Conservation (phyloP, 768 basidiomycete genomes). For the Galerina sulciceps region DNA sequence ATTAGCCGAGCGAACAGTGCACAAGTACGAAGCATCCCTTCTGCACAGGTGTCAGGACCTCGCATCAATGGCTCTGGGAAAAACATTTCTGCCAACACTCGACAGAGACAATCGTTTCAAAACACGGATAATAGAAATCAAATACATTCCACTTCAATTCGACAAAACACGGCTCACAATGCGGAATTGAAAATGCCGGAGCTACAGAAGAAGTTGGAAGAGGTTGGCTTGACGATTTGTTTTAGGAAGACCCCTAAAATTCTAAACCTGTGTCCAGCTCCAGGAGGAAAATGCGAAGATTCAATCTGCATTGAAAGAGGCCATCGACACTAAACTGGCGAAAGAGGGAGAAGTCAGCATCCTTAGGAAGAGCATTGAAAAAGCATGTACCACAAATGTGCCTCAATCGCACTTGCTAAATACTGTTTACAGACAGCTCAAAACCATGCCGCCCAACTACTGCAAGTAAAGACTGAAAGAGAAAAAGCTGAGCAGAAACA, state of each 20-base stretch:
- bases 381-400: slow-evolving; percentile 41
- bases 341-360: slow-evolving; percentile 78
- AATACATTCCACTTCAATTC: not conserved
- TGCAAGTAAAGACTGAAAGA: slow-evolving; percentile 60
- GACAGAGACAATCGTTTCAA: slow-evolving; percentile 4
- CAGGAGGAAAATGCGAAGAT: slow-evolving; percentile 51
- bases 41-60: slow-evolving; percentile 7
- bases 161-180: not conserved
- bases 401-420: slow-evolving; percentile 7
- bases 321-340: slow-evolving; percentile 51
- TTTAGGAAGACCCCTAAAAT: slow-evolving; percentile 5
- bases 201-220: slow-evolving; percentile 42
- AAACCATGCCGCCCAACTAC: slow-evolving; percentile 61
- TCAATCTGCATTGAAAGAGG: slow-evolving; percentile 48
- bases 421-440: slow-evolving; percentile 48
- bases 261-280: slow-evolving; percentile 43
- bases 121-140: slow-evolving; percentile 3
- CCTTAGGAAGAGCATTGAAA: slow-evolving; percentile 68
- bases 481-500: slow-evolving; percentile 65
- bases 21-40: not conserved
- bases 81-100: not conserved
- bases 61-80: slow-evolving; percentile 2
- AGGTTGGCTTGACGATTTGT: slow-evolving; percentile 39
- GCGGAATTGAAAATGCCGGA: slow-evolving; percentile 27
- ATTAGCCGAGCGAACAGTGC: not conserved